Evolutionary conservation across 2,329 filamentous ascomycete species (phyloP).

Genomic region (Neopestalotiopsis clavispora): DNA sequence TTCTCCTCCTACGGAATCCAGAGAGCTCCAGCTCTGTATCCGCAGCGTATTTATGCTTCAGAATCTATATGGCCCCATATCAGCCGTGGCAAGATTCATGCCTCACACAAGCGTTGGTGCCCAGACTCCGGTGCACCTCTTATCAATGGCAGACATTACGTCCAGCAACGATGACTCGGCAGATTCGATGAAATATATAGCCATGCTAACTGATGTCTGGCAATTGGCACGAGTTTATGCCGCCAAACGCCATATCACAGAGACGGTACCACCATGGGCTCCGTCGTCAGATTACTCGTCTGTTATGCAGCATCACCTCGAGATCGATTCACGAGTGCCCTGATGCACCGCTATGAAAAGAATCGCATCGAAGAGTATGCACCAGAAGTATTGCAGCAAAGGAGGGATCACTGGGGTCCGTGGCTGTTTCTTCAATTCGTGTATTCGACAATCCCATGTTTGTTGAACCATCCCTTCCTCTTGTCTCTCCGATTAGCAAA

Average conservation of each 20-base stretch:
- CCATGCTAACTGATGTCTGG: constrained; percentile 3
- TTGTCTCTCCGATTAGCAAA: not conserved
- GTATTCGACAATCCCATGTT: constrained; percentile 1
- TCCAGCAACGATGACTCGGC: not conserved
- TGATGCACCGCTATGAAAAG: not conserved
- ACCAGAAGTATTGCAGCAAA: not conserved
- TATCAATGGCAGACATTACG: not conserved
- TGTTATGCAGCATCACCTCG: not conserved
- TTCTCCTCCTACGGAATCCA: not conserved
- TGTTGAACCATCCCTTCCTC: constrained; percentile 3
- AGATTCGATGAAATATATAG: not conserved
- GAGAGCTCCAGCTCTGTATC: not conserved
- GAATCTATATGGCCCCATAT: not conserved
- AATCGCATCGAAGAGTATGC: not conserved
- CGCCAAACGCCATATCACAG: not conserved
- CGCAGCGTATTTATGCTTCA: not conserved
- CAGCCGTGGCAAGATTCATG: not conserved
- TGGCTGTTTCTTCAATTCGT: constrained; percentile 1
- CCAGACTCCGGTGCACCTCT: not conserved
- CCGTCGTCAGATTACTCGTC: not conserved
- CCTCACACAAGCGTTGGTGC: not conserved
- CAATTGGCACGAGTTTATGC: not conserved
- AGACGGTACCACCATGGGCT: not conserved
- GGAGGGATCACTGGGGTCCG: not conserved
- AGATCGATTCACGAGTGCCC: not conserved